Evolutionary conservation across 768 basidiomycete genomes (phyloP), one percentile per base, ranked within the genome.

Genomic region (Strobilomyces dryophilus): DNA sequence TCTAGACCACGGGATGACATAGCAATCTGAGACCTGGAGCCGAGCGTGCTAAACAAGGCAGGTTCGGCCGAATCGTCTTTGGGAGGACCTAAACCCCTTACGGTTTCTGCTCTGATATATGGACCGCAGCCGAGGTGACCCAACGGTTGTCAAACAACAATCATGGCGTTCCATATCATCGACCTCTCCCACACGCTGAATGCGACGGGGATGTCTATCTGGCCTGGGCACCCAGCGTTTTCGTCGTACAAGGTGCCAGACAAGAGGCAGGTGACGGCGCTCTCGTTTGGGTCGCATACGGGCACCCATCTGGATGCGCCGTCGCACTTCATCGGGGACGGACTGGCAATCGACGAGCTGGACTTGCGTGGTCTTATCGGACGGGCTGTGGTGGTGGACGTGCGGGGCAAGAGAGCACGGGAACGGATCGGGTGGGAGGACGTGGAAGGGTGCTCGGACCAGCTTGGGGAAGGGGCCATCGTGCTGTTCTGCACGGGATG

Each of bases 241-340:
- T 45, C 61, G 9, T 49, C 61, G 37, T 43, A 41, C 42, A 55
- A 34, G 34, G 9, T 54, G 21, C 37, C 35, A 3, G 42, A 35
- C 12, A 54, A 36, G 53, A 44, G 27, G 43, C 54, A 34, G 17
- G 55, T 65, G 40, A 59, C 63, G n/a, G 51, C 70, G 1, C 69
- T 90, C 32, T 70, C 78, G 29, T 56, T 87, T 10, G 81, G 83
- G 14, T 81, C 87, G 1, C 87, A 90, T 63, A 83, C 84, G 4
- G 87, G 87, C 40, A 89, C 87, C 8, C 87, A 90, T 68, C 75
- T 89, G 60, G 87, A 90, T 63, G 85, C 87, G 1, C 87, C 87
- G 0, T 80, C 76, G 37, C 87, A 90, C 59, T 88, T 86, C 71
- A 64, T 84, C 64, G 66, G 66, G 6, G 67, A 76, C 45, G 85